phyloP scores from a whole-genome alignment of 306 rosid genomes.

The Cicer arietinum region DNA sequence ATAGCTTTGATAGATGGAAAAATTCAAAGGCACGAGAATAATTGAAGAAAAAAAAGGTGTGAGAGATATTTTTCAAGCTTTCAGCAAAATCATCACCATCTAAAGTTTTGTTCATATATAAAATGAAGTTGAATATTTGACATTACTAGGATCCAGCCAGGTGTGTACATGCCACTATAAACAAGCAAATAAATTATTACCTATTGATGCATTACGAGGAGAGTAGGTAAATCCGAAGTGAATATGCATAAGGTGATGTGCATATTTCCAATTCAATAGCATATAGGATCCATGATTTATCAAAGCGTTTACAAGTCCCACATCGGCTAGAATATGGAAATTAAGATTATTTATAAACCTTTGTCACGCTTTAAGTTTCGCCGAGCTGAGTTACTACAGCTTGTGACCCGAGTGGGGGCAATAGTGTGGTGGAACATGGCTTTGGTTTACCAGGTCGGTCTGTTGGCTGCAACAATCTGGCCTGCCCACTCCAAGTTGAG shows the following conservation, averaged over 20 bases:
- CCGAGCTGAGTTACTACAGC: neutral
- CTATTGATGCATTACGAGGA: neutral
- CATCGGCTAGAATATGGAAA: neutral
- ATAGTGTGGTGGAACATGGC: neutral
- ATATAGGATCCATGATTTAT: no score
- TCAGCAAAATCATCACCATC: neutral
- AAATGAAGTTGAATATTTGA: neutral
- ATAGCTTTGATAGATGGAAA: neutral
- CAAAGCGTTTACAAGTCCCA: neutral
- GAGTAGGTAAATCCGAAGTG: neutral
- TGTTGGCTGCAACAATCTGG: neutral
- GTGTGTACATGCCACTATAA: no score
- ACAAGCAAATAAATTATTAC: neutral
- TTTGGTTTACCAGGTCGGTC: neutral
- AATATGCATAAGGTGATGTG: no score
- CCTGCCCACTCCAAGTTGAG: neutral
- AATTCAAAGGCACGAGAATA: slow-evolving; percentile 1
- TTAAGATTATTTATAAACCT: fast-evolving
- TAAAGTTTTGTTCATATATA: no score
- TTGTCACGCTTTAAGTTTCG: fast-evolving
- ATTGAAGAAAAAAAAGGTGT: neutral
- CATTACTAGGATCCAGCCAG: neutral
- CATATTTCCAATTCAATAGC: no score
- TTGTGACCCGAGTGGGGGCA: neutral
- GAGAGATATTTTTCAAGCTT: neutral